Evolutionary conservation across 345 rosid species (phyloP), one percentile per base, ranked within the genome.

Genomic region (Anacardium occidentale): DNA sequence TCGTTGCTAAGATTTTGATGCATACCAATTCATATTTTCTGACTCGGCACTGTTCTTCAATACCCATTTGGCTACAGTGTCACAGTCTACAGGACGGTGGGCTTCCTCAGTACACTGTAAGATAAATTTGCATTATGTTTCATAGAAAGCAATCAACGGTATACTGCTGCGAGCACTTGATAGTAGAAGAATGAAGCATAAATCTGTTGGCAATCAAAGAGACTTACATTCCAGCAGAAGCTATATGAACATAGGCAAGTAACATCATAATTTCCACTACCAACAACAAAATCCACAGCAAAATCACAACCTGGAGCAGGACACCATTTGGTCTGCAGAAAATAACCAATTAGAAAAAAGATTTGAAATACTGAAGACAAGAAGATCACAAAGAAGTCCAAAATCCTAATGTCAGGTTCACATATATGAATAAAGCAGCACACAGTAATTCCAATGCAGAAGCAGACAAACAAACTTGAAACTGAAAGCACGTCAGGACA

Each of bases 271-370:
- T 78, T 88, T 78, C 91, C 97, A 83, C 86, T 71, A 29, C 89
- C 95, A 64, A 79, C 81, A 77, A 77, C 81, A 84, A 90, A 92
- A 72, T 90, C 91, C 82, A 92, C 88, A 58, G 96, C 97, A 63
- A 83, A 88, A 68, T 90, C 96, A 47, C 97, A 92, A 21, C 95
- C 95, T 40, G 97, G 96, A 54, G 97, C 97, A 22, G 97, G 97
- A 77, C 97, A 92, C 97, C 97, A 92, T 79, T 90, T 92, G 64
- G 90, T 88, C 95, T 91, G 75, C 64, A 83, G 61, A 83, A 15
- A 60, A 64, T 59, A 74, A 66, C 72, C 70, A 37, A 20, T 34
- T 62, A 6, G 9, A 20, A 68, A 53, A 32, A 22, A 42, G 14
- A 25, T 37, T 32, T 10, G 7, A 58, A 58, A 34, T n/a, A 29